Evolutionary conservation across 495 filamentous ascomycete species (phyloP).

Genomic region (Emericellopsis terricola): DNA sequence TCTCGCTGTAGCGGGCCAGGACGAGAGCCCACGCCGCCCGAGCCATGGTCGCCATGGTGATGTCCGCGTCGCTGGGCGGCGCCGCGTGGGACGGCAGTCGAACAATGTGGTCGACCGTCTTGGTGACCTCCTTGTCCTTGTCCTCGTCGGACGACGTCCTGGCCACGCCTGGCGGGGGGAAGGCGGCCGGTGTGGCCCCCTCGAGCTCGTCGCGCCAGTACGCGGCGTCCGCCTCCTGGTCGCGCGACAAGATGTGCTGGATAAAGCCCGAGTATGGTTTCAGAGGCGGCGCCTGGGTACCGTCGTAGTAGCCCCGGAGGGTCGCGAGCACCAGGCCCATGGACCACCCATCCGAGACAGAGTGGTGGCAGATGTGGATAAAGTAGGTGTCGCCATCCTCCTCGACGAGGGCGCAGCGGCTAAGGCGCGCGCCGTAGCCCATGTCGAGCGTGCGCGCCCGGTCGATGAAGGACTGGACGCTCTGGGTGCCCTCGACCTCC

Average conservation of each 20-base stretch:
- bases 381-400: constrained; percentile 24
- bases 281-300: background rate
- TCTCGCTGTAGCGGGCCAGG: constrained; percentile 16
- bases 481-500: no score
- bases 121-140: no score
- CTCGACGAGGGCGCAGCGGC: constrained; percentile 11
- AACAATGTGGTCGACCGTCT: background rate
- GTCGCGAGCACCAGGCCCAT: constrained; percentile 3
- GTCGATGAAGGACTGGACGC: background rate
- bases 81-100: background rate
- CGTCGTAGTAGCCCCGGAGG: constrained; percentile 1
- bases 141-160: no score
- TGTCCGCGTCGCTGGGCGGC: background rate
- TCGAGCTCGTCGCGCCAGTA: background rate
- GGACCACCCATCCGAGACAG: background rate
- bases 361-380: background rate
- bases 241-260: constrained; percentile 1
- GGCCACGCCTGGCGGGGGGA: background rate
- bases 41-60: constrained; percentile 20
- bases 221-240: background rate
- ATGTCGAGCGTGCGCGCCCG: background rate
- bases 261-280: constrained; percentile 30
- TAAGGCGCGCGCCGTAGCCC: constrained; percentile 6
- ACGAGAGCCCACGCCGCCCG: constrained; percentile 29
- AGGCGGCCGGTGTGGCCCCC: background rate